These are phyloP conservation scores for Rosellinia necatrix DNA, from an alignment of 2,329 filamentous ascomycete genomes.

Conservation along the genomic window DNA sequence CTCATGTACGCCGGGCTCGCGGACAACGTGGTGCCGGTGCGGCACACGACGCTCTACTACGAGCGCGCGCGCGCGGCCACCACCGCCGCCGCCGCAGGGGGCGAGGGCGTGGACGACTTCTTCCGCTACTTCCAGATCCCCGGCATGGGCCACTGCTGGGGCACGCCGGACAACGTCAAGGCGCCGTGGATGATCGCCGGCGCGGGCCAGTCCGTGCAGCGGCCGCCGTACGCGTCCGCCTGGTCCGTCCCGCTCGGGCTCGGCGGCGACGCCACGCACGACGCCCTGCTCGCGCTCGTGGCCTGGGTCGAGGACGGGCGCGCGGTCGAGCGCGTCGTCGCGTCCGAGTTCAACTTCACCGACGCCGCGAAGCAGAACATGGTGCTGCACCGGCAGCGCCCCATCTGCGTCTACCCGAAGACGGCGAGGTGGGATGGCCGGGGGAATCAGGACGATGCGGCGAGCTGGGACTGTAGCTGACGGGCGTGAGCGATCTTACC, in stretches of 20 bases:
- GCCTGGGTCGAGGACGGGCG: conserved; percentile 39
- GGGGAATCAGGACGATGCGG: conserved; percentile 40
- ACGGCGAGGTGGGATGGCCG: conserved; percentile 41
- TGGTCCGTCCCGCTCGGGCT: conserved; percentile 36
- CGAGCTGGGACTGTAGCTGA: conserved; percentile 42
- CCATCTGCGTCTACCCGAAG: conserved; percentile 46
- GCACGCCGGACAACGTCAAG: conserved; percentile 32
- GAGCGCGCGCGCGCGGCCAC: conserved; percentile 34
- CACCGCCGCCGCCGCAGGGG: no score
- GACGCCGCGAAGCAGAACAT: conserved; percentile 29
- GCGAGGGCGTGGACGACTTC: conserved; percentile 48
- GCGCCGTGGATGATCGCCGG: conserved; percentile 41
- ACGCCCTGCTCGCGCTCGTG: conserved; percentile 39
- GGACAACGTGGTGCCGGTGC: conserved; percentile 37
- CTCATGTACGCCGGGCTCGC: conserved; percentile 41
- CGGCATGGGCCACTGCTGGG: conserved; percentile 51
- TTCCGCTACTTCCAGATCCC: conserved; percentile 53
- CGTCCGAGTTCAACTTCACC: conserved; percentile 38
- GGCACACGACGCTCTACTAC: conserved; percentile 38
- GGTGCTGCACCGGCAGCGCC: conserved; percentile 47
- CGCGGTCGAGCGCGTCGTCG: conserved; percentile 34
- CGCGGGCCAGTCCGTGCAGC: conserved; percentile 35
- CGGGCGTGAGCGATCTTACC: not conserved
- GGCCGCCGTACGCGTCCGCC: conserved; percentile 37
- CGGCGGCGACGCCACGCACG: conserved; percentile 35